Conservation (phyloP, 1,284 basidiomycete species). For the Cutaneotrichosporon curvatum region DNA sequence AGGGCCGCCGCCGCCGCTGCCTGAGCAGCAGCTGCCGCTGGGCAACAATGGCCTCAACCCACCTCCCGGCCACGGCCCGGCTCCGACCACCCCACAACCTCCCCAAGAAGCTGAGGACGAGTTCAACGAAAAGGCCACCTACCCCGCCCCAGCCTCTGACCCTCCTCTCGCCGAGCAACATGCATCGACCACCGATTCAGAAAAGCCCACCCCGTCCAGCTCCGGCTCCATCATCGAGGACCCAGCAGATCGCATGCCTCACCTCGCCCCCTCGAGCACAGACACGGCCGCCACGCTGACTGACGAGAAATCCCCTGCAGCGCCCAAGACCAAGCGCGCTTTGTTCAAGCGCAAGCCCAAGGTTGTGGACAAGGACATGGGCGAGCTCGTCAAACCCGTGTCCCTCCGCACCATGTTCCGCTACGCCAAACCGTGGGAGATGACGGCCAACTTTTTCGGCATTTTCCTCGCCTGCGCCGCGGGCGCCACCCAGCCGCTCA, state of each 20-base stretch:
- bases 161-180: too few relatives aligned
- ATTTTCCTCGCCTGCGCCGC: conserved; percentile 36
- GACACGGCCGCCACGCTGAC: not conserved
- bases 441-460: conserved; percentile 33
- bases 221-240: conserved; percentile 1
- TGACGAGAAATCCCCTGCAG: not conserved
- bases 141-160: too few relatives aligned
- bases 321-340: conserved; percentile 6
- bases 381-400: not conserved
- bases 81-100: too few relatives aligned
- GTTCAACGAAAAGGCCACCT: too few relatives aligned
- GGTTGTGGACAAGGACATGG: conserved; percentile 4
- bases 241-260: conserved; percentile 3
- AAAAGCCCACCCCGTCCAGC: not conserved
- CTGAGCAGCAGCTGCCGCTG: too few relatives aligned
- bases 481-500: conserved; percentile 41
- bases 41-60: too few relatives aligned
- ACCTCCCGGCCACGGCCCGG: too few relatives aligned
- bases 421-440: conserved; percentile 32
- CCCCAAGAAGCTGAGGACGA: too few relatives aligned
- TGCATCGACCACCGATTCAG: too few relatives aligned
- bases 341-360: conserved; percentile 11
- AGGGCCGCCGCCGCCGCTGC: too few relatives aligned
- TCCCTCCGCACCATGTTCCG: conserved; percentile 25
- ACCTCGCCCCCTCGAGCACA: not conserved